phyloP scores from a whole-genome alignment of 140 eudicot genomes.

The Senecio squalidus region DNA sequence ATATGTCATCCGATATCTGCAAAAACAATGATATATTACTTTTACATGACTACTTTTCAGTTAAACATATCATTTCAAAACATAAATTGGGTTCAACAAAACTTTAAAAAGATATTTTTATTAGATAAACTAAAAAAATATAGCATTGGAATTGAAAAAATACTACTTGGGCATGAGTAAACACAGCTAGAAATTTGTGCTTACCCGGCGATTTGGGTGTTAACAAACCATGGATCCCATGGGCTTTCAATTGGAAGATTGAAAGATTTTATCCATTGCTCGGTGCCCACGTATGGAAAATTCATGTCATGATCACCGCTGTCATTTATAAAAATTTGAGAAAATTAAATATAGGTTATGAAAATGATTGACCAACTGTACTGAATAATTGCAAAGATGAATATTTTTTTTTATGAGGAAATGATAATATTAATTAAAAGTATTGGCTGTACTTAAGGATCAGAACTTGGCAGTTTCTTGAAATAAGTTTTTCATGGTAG shows the following conservation, averaged over 20 bases:
- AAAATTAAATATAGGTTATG: background rate
- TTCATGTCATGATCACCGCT: slow-evolving; percentile 57
- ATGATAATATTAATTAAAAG: background rate
- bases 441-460: slow-evolving; percentile 17
- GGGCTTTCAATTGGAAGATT: slow-evolving; percentile 25
- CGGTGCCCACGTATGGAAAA: slow-evolving; percentile 31
- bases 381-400: background rate
- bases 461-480: slow-evolving; percentile 20
- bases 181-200: background rate
- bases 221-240: slow-evolving; percentile 44
- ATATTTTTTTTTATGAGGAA: background rate
- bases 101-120: background rate
- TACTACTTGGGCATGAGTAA: background rate
- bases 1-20: slow-evolving; percentile 19
- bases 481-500: slow-evolving; percentile 17
- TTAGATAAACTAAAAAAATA: background rate
- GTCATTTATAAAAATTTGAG: background rate
- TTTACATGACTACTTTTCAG: background rate
- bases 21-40: background rate
- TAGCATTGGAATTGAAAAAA: background rate
- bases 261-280: slow-evolving; percentile 32
- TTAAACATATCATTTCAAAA: background rate
- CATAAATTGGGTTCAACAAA: background rate
- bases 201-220: slow-evolving; percentile 43
- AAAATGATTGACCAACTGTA: background rate